A percentile compares a stretch with the other conserved stretches of the same genome.
Evolutionary conservation across 495 filamentous ascomycete genomes (phyloP).

Genomic region (Aspergillus carlsbadensis): DNA sequence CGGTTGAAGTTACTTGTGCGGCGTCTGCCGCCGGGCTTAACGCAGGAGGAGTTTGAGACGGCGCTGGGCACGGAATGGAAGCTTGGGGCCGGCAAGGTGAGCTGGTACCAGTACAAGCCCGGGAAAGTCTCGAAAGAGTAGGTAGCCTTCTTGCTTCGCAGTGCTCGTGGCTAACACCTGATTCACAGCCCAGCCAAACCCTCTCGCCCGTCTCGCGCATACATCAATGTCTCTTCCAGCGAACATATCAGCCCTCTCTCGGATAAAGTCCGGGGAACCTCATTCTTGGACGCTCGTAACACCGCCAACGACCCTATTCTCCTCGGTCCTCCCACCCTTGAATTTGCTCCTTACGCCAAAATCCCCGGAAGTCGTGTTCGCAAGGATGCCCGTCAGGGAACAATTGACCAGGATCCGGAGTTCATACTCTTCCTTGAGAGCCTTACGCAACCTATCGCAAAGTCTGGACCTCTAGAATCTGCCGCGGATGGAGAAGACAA

Average conservation of each 20-base stretch:
- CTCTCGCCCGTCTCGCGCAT: constrained; percentile 73
- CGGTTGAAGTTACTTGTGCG: constrained; percentile 85
- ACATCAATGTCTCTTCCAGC: constrained; percentile 67
- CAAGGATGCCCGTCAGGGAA: constrained; percentile 82
- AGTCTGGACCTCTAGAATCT: constrained; percentile 49
- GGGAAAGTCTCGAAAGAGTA: constrained; percentile 92
- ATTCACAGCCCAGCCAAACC: constrained; percentile 66
- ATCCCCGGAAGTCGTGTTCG: constrained; percentile 68
- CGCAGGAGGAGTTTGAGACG: constrained; percentile 71
- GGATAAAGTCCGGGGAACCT: constrained; percentile 60
- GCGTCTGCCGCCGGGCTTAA: constrained; percentile 82
- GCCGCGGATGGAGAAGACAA: constrained; percentile 53
- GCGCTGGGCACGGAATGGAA: constrained; percentile 83
- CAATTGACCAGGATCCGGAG: constrained; percentile 92
- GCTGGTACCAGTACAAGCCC: constrained; percentile 73
- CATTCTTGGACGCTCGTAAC: constrained; percentile 73
- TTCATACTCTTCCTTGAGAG: constrained; percentile 91
- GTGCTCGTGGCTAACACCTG: background rate
- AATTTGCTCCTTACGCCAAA: constrained; percentile 80
- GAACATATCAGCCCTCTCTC: constrained; percentile 60
- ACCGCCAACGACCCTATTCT: constrained; percentile 65
- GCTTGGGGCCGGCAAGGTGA: constrained; percentile 71
- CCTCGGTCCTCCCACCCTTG: constrained; percentile 70
- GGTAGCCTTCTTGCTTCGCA: constrained; percentile 18
- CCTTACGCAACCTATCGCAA: constrained; percentile 73